phyloP scores from a whole-genome alignment of 768 basidiomycete species.

The Multifurca ochricompacta region DNA sequence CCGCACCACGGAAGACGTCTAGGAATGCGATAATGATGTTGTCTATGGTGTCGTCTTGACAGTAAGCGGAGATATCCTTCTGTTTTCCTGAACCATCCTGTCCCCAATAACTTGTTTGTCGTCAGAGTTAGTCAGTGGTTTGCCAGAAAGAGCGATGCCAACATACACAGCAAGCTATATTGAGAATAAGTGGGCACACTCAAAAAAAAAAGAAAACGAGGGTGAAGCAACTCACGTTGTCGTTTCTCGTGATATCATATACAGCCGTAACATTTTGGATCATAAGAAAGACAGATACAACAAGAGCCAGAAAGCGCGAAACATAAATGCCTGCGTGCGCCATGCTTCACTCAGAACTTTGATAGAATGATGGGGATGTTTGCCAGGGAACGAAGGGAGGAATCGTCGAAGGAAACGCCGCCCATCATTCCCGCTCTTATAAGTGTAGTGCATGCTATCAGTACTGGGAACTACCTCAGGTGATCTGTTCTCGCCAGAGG shows the following conservation, averaged over 20 bases:
- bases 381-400: not conserved
- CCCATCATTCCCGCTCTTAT: not conserved
- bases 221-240: slow-evolving; percentile 40
- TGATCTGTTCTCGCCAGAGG: not conserved
- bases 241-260: slow-evolving; percentile 53
- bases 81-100: slow-evolving; percentile 5
- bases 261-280: slow-evolving; percentile 23
- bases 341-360: not conserved
- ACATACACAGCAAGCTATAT: slow-evolving; percentile 50
- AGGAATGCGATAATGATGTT: slow-evolving; percentile 8
- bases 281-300: not conserved
- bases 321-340: not conserved
- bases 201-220: not conserved
- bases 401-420: not conserved
- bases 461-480: not conserved
- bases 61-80: not conserved
- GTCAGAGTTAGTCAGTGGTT: slow-evolving; percentile 38
- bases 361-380: not conserved
- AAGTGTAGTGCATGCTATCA: not conserved
- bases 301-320: not conserved
- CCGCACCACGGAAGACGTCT: not conserved
- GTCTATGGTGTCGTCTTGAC: slow-evolving; percentile 2
- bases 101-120: slow-evolving; percentile 28
- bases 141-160: not conserved
- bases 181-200: not conserved